Base-by-base conservation (phyloP, 2,329 filamentous ascomycete species). In the Aureobasidium sp. region DNA sequence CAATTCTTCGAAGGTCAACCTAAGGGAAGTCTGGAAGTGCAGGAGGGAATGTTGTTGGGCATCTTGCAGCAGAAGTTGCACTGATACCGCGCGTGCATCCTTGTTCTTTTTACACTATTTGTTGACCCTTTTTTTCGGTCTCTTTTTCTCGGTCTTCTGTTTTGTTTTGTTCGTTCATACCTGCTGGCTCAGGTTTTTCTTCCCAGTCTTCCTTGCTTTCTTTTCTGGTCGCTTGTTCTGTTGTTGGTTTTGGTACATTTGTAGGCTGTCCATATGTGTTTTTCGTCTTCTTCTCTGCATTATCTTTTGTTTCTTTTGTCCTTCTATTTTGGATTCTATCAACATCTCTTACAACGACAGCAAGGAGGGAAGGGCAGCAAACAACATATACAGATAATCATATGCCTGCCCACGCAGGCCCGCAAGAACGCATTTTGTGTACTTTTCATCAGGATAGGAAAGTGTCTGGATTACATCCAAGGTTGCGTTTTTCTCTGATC, bases 11-110 rank as follows among this genome's bases (percentile, higher is more conserved):
- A 90, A 68, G 86, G 86, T 1, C 84, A 88, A 67, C 84, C 86
- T 0, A 78, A 74, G 26, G 87, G 86, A 1, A 83, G 91, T 36
- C 84, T 89, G 17, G 89, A 94, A 70, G 84, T 90, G 51, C 83
- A 84, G 68, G 92, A 97, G 66, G 92, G 88, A 72, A 74, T 89
- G 66, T 84, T 86, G 3, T 86, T 97, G 52, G 81, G 90, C 20
- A 90, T 91, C 71, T 77, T 97, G 66, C 93, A 92, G 72, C 89
- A 96, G 74, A 95, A 93, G 75, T 81, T 20, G 20, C 20, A 20
- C 20, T 20, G 20, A 20, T 20, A 1, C 20, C 20, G 20, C n/a
- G n/a, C n/a, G n/a, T n/a, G n/a, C n/a, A n/a, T n/a, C n/a, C n/a
- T n/a, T n/a, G n/a, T n/a, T n/a, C n/a, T n/a, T n/a, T n/a, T n/a